Base-by-base conservation (phyloP, 345 rosid genomes). In the Lenwebbia sp. region DNA sequence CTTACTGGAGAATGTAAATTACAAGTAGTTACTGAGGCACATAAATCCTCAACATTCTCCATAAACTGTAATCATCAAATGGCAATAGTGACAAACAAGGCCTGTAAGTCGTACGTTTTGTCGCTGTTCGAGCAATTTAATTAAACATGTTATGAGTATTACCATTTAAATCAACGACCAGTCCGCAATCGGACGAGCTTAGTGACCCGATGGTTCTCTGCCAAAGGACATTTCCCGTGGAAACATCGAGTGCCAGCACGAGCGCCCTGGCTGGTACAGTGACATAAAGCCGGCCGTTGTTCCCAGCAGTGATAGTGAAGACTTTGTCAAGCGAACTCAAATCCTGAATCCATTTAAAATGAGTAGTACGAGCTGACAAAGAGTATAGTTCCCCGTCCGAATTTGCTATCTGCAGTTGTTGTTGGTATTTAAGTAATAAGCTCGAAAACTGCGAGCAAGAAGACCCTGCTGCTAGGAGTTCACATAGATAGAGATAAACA, bases 361-460 rank as follows among this genome's bases (percentile, higher is more conserved):
- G 89, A 76, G 92, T 91, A 87, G 90, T 91, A 37, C 89, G 95
- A 74, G 94, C 84, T 55, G 97, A 95, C 91, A 97, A n/a, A 11
- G 97, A 93, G 85, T 97, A 96, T 85, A 97, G 89, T 89, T 96
- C 96, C 55, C 98, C 99, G 82, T 90, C 89, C 54, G 89, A 93
- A 84, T 94, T 97, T 49, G 98, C 92, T 52, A 97, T 90, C 99
- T 96, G 92, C 91, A 90, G 40, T 83, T 5, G 19, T 54, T 58
- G 65, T 50, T 83, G 14, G 12, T 52, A 26, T 52, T 26, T 56
- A 33, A 54, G 49, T 40, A 83, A 22, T 49, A 17, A 52, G 83
- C 3, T 14, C 3, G 21, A 70, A 70, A 56, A 33, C 25, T 70
- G 78, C 4, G 2, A 70, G 78, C 78, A 33, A 19, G 78, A 33